Base-by-base conservation (phyloP, 1,284 basidiomycete genomes). In the Tilletia caries region DNA sequence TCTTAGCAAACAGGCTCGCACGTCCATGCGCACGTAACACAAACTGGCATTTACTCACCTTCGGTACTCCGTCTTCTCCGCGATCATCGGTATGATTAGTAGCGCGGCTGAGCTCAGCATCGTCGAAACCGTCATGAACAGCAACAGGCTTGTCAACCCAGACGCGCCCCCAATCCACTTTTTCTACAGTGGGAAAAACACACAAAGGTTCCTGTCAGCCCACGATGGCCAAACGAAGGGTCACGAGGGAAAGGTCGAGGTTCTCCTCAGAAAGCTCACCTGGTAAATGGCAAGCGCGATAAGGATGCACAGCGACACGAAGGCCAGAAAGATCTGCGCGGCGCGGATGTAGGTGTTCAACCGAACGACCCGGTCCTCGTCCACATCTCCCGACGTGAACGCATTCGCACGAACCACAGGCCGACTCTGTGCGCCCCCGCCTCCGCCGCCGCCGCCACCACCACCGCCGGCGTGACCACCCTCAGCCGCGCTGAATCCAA, bases 361-460 rank as follows among this genome's bases (percentile, higher is more conserved):
- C 29, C 70, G 54, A 3, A 70, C 68, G 1, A 70, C 67, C 0
- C 70, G 68, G 41, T 77, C 73, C 52, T 77, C 72, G 29, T 70
- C 66, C 12, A 62, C 58, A 62, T 62, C 58, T 5, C 58, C 58
- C 2, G 29, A 33, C 15, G 58, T 62, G 32, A 62, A 62, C 29
- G 13, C 32, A 37, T 34, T 62, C 10, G 13, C 58, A 62, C 58
- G 29, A 23, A 27, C 58, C 8, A n/a, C 48, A 8, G 23, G 18
- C 20, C 48, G 48, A 13, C 48, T 18, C 8, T 50, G 48, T 6
- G 48, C 3, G 12, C 1, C 13, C 13, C 18, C 91, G 32, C 91
- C 87, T 81, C 91, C 89, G 70, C 86, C 86, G 60, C 86, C 83
- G 43, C 88, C 86, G 48, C 89, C 81, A n/a, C 89, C 88, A 41